phyloP scores from a whole-genome alignment of 2,329 filamentous ascomycete genomes.

The Chalaropsis ovoidea region DNA sequence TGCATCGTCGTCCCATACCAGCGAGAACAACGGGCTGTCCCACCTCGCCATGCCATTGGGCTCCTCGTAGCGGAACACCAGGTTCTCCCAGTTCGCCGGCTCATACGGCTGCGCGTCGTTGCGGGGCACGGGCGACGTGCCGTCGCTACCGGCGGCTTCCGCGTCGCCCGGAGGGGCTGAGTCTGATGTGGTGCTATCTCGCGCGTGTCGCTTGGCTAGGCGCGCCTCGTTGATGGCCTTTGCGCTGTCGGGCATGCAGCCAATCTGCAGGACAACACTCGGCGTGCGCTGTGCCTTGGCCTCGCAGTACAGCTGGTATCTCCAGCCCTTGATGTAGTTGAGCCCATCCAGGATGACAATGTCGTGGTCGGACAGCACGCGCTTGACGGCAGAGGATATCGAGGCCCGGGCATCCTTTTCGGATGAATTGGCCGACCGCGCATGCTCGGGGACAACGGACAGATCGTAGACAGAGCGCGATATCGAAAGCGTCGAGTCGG shows the following conservation, averaged over 20 bases:
- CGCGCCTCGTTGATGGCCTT: slow-evolving; percentile 51
- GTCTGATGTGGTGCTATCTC: not conserved
- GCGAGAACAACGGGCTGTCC: slow-evolving; percentile 73
- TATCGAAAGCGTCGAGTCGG: slow-evolving; percentile 60
- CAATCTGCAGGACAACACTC: slow-evolving; percentile 61
- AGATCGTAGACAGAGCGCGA: slow-evolving; percentile 62
- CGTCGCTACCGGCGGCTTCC: not conserved
- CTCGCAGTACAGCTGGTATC: slow-evolving; percentile 78
- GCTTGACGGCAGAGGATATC: slow-evolving; percentile 68
- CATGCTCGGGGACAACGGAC: slow-evolving; percentile 43
- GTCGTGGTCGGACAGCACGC: slow-evolving; percentile 59
- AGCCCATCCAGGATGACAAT: slow-evolving; percentile 70
- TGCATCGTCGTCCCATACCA: slow-evolving; percentile 63
- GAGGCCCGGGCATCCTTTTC: slow-evolving; percentile 75
- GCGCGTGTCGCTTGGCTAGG: slow-evolving; percentile 30
- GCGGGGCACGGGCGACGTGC: slow-evolving; percentile 24
- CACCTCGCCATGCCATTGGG: slow-evolving; percentile 76
- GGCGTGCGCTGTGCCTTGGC: slow-evolving; percentile 68
- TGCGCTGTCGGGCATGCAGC: slow-evolving; percentile 45
- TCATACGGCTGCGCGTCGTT: slow-evolving; percentile 39
- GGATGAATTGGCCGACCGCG: slow-evolving; percentile 59
- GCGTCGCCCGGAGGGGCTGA: not conserved
- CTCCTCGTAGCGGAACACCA: slow-evolving; percentile 75
- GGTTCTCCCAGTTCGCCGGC: slow-evolving; percentile 59
- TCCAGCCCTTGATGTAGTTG: slow-evolving; percentile 85